These are phyloP conservation scores for Smittium mucronatum DNA, from an alignment of 371 early-diverging fungal genomes.

Conservation along the genomic window DNA sequence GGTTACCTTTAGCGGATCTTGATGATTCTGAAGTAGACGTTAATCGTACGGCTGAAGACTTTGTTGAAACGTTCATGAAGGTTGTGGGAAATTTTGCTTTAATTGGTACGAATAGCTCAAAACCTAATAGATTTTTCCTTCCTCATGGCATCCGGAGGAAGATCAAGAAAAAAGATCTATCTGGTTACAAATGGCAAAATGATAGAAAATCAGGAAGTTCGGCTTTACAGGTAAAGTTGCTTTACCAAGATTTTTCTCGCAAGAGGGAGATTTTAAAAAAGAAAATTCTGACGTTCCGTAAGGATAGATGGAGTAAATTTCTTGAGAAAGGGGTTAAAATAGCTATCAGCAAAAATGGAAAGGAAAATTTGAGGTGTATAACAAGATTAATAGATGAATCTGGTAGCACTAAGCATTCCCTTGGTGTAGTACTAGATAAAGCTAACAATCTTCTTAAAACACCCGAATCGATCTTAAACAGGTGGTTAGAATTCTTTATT, in stretches of 20 bases:
- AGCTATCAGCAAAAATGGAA: background rate
- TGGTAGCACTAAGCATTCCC: background rate
- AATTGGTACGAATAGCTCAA: background rate
- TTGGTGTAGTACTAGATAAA: background rate
- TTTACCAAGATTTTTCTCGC: background rate
- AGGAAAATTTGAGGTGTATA: background rate
- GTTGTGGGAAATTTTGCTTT: background rate
- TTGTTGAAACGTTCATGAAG: background rate
- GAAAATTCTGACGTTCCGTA: background rate
- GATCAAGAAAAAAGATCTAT: background rate
- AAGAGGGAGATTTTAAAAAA: background rate
- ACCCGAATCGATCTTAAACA: background rate
- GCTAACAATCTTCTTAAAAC: background rate
- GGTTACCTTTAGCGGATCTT: background rate
- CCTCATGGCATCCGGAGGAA: background rate
- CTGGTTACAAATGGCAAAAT: background rate
- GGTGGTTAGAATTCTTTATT: background rate
- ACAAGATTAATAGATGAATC: background rate
- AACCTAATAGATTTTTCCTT: background rate
- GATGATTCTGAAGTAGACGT: background rate
- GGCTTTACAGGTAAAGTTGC: background rate
- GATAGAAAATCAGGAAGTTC: background rate
- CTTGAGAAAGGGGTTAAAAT: background rate
- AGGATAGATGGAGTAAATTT: background rate
- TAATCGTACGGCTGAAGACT: background rate